Evolutionary conservation across 2,329 filamentous ascomycete genomes (phyloP), one percentile per base, ranked within the genome.

Genomic region (Colletotrichum siamense): DNA sequence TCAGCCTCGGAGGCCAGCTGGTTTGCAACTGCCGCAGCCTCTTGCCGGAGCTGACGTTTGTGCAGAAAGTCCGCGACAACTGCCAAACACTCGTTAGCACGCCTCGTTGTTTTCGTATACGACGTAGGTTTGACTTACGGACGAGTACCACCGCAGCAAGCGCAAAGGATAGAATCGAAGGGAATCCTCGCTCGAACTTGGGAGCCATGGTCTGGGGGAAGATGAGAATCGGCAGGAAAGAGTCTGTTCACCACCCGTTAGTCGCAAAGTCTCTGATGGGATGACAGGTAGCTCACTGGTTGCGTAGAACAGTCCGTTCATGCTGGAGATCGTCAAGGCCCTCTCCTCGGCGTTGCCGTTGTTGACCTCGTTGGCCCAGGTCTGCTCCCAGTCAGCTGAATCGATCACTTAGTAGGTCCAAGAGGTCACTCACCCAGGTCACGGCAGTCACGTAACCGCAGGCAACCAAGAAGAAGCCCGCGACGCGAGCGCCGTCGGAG

Each of bases 331-430:
- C 4, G 83, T 80, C 16, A 84, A 68, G 12, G 83, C 83, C 16
- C 82, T 76, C 66, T 84, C 82, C 67, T 83, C 82, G 3, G 81
- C 82, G 62, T 84, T 79, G 4, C 79, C 81, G 4, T 80, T 80
- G 34, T 82, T 83, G 28, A 83, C 78, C 65, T 84, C 83, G 49
- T 83, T 82, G 5, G 81, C 83, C 83, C 83, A 84, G 3, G 82
- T 82, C 64, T 82, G 80, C 55, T 79, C 49, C 57, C 15, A 64
- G 24, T 65, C 8, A 72, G 70, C 8, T 16, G 1, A 0, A 9
- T 1, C 5, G 3, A 32, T 10, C 1, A 26, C 6, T 5, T 6
- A 16, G 9, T 15, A 10, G 63, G 4, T 8, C 1, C 3, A 16
- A 8, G 12, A 7, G 5, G 2, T 16, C 1, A 36, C 71, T 36